Evolutionary conservation across 1,284 basidiomycete genomes (phyloP).

Genomic region (Cryptococcus sp.): DNA sequence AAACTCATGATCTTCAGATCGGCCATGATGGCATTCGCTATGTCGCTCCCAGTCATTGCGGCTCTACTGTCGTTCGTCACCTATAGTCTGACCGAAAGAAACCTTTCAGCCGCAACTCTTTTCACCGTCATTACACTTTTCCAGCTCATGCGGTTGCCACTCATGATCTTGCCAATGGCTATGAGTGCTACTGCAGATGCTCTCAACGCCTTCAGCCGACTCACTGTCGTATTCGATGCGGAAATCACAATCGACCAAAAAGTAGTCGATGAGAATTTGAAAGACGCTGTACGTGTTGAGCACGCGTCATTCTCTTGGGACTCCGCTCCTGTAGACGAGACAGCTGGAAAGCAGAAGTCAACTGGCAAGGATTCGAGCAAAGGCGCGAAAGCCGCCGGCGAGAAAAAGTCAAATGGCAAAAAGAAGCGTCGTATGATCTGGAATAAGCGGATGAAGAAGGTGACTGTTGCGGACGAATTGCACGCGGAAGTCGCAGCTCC

Average conservation of each 20-base stretch:
- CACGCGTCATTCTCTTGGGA: constrained; percentile 83
- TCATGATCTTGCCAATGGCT: constrained; percentile 64
- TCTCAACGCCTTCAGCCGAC: constrained; percentile 67
- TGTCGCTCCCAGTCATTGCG: constrained; percentile 69
- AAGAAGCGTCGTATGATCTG: constrained; percentile 19
- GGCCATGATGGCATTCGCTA: constrained; percentile 55
- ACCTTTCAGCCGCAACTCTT: constrained; percentile 61
- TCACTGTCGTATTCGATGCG: constrained; percentile 72
- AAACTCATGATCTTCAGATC: constrained; percentile 62
- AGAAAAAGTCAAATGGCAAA: constrained; percentile 9
- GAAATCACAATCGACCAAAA: constrained; percentile 64
- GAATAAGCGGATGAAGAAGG: constrained; percentile 35
- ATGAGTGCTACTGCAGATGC: constrained; percentile 78
- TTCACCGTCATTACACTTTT: constrained; percentile 84
- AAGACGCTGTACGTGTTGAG: constrained; percentile 65
- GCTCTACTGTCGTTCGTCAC: constrained; percentile 83
- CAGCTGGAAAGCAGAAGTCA: constrained; percentile 40
- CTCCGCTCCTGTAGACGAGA: constrained; percentile 60
- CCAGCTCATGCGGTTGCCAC: constrained; percentile 55
- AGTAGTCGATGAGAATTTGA: constrained; percentile 57
- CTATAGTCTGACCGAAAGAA: constrained; percentile 70
- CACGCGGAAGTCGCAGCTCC: constrained; percentile 36
- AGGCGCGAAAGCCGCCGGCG: constrained; percentile 13
- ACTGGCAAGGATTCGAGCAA: constrained; percentile 22
- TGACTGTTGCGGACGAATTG: constrained; percentile 31